Evolutionary conservation across 192 early-diverging fungal genomes (phyloP), one percentile per base, ranked within the genome.

Genomic region (Geranomyces michiganensis): DNA sequence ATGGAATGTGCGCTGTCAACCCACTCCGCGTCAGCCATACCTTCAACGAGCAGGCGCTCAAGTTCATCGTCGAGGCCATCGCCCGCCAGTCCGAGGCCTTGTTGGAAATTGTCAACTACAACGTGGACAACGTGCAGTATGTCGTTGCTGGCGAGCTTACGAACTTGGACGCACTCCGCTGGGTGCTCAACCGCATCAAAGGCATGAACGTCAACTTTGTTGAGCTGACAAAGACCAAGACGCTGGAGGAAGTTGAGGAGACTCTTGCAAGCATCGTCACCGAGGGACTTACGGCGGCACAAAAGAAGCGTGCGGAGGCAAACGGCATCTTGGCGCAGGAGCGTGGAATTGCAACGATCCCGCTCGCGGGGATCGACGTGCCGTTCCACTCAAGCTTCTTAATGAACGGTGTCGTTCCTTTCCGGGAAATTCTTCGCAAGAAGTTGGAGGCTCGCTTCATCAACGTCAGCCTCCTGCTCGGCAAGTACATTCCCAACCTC

Each of bases 311-410:
- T 67, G 81, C 67, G 21, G 79, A 78, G 49, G 79, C 82, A 47
- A 82, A 85, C 27, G 90, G 90, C 46, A 74, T 85, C 60, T 72
- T 97, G 44, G 78, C 82, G 48, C 88, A 90, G 44, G 91, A 94
- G 65, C 93, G 95, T 75, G 94, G 94, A 48, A 81, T 89, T 59
- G 93, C 95, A 30, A 96, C 96, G 6, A 93, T 96, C 43, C 94
- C 94, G 59, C 80, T 98, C 1, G 85, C 86, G 6, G 94, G 94
- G 65, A 93, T 98, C 65, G 96, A 98, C 76, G 93, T 98, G 62
- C 96, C 96, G 29, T 98, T 96, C 92, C 96, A 98, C 85, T 96
- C 94, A 7, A 88, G 85, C 75, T 94, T 94, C 91, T 85, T 97
- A 76, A 78, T 92, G 51, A 93, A 89, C 64, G 96, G 96, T 78